Base-by-base conservation (phyloP, 768 basidiomycete species). In the Mycena pura region DNA sequence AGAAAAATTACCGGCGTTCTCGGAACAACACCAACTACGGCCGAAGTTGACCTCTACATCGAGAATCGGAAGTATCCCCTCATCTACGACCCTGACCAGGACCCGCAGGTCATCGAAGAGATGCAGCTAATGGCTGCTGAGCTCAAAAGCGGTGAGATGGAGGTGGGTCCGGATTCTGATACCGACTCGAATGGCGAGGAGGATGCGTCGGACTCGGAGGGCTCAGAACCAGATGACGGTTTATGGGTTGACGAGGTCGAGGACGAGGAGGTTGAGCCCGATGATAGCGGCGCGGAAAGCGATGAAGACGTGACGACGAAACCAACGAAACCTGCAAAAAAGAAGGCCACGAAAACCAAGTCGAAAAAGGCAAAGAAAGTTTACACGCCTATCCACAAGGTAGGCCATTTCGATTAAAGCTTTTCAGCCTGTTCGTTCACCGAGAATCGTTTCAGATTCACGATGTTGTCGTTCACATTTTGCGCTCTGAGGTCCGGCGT, bases 401-500 rank as follows among this genome's bases (percentile, higher is more conserved):
- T n/a, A n/a, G n/a, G n/a, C n/a, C n/a, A n/a, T n/a, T n/a, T n/a
- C n/a, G n/a, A n/a, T n/a, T n/a, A n/a, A n/a, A n/a, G n/a, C n/a
- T n/a, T n/a, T n/a, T n/a, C n/a, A n/a, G n/a, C n/a, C n/a, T n/a
- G n/a, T n/a, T n/a, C n/a, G n/a, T n/a, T n/a, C n/a, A n/a, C n/a
- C n/a, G n/a, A n/a, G n/a, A n/a, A n/a, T n/a, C n/a, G n/a, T n/a
- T n/a, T n/a, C n/a, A n/a, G n/a, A n/a, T n/a, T n/a, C n/a, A n/a
- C n/a, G n/a, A n/a, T n/a, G n/a, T n/a, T 39, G 50, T 19, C 25
- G 51, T 48, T 21, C 46, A 56, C 24, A 55, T 60, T 32, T 43
- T 64, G 25, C 50, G 63, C 29, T 64, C 63, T 1, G 56, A 59
- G 25, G 34, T 60, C n/a, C 52, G 58, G 9, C 63, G 63, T 5